These are phyloP conservation scores for Taxillus chinensis DNA, from an alignment of 164 flowering plant species.

Conservation along the genomic window DNA sequence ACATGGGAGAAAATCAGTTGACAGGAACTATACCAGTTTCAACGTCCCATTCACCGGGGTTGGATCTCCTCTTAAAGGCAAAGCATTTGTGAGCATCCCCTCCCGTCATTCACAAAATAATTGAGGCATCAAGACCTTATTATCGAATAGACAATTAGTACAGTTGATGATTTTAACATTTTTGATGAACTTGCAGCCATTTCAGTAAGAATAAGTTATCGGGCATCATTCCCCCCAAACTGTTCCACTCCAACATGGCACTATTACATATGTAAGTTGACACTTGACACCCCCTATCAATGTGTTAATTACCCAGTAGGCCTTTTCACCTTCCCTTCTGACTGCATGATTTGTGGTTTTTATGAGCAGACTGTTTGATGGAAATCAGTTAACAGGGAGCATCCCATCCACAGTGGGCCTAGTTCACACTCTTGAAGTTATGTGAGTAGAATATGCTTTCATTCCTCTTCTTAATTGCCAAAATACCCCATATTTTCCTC, in stretches of 20 bases:
- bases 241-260: slow-evolving; percentile 68
- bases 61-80: slow-evolving; percentile 61
- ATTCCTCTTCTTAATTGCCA: neutral
- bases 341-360: neutral
- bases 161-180: neutral
- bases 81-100: slow-evolving; percentile 75
- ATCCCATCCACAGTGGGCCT: slow-evolving; percentile 61
- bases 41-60: slow-evolving; percentile 42
- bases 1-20: slow-evolving; percentile 78
- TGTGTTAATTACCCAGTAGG: neutral
- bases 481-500: neutral
- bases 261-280: slow-evolving; percentile 83
- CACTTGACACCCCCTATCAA: slow-evolving; percentile 1
- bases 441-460: slow-evolving; percentile 48
- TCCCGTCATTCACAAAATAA: neutral
- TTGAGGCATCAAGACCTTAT: too few species aligned
- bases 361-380: slow-evolving; percentile 67
- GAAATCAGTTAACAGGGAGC: slow-evolving; percentile 53
- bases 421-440: slow-evolving; percentile 79
- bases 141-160: neutral
- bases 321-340: neutral
- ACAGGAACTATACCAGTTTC: slow-evolving; percentile 73
- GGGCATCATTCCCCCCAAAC: slow-evolving; percentile 53
- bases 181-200: slow-evolving; percentile 50
- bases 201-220: slow-evolving; percentile 84